phyloP scores from a whole-genome alignment of 2,329 filamentous ascomycete species.

The Claviceps quebecensis region DNA sequence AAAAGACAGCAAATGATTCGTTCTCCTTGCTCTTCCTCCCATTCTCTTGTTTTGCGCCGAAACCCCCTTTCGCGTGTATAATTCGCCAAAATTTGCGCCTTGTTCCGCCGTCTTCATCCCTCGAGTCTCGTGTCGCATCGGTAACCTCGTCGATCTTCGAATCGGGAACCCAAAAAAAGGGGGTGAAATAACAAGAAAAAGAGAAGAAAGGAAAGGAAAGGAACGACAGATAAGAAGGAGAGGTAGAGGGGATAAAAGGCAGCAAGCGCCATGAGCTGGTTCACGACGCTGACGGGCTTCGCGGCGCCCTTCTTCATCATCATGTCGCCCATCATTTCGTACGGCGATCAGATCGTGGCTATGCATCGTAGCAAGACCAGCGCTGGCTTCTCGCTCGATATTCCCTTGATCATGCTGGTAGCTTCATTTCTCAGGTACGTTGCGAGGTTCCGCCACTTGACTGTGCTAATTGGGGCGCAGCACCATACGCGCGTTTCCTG shows the following conservation, averaged over 20 bases:
- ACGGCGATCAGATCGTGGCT: constrained; percentile 49
- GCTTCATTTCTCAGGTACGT: constrained; percentile 48
- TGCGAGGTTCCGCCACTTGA: constrained; percentile 5
- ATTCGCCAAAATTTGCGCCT: no score
- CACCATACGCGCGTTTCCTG: no score
- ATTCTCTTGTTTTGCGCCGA: no score
- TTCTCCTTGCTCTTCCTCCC: no score
- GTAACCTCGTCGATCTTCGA: no score
- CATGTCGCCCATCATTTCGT: constrained; percentile 49
- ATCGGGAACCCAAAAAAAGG: no score
- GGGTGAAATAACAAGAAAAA: neutral
- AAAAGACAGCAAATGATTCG: no score
- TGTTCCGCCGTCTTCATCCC: no score
- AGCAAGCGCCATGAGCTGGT: constrained; percentile 22
- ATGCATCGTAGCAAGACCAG: constrained; percentile 52
- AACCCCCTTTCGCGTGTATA: no score
- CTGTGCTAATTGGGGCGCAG: no score
- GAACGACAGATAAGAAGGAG: neutral
- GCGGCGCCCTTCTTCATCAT: constrained; percentile 50
- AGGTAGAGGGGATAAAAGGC: no score
- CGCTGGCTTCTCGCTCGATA: constrained; percentile 56
- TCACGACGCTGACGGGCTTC: constrained; percentile 37
- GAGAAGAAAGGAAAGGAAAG: neutral
- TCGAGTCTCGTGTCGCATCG: no score
- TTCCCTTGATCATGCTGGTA: constrained; percentile 58